Evolutionary conservation across 805 yeast genomes (phyloP), one percentile per base, ranked within the genome.

Genomic region (Candida xyloterini): DNA sequence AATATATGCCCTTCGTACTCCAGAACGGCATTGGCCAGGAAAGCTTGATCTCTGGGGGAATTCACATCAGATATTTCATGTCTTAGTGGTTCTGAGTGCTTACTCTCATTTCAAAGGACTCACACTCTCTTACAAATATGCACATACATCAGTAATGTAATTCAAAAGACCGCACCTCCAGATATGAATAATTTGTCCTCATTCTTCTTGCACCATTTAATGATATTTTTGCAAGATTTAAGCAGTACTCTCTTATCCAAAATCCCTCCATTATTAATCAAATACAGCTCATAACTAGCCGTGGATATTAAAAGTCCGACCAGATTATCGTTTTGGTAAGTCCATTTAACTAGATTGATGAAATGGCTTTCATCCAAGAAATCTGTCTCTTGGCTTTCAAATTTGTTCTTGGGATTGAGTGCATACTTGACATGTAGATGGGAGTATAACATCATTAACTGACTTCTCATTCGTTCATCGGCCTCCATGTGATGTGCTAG

Each of bases 41-140:
- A 59, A 27, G 15, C 84, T 73, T 56, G 95, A 87, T 50, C 53
- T 76, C 9, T 71, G 76, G 61, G 95, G 95, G 1, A 84, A 84
- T 49, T 83, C 95, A 6, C 96, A 88, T 58, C 96, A 88, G 56
- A 71, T 88, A 8, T 87, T 88, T 56, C 95, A 87, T 58, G 60
- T 83, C 8, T 60, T 84, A 52, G 95, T 87, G 7, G 89, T 86
- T 0, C 49, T 79, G 10, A 95, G 95, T 10, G 84, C 95, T 0
- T 67, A 65, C 40, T 82, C 82, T 42, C 96, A 89, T 62, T 76
- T 83, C 60, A 67, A 52, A 39, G 95, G 82, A 0, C 64, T 88
- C 25, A 55, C 76, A 3, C 68, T 67, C 7, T 70, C 86, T 20
- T 84, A 83, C 53, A 65, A 65, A 33, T 60, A 70, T 45, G 69